phyloP scores from a whole-genome alignment of 441 rosid genomes.

The Pelargonium myrrhifolium region DNA sequence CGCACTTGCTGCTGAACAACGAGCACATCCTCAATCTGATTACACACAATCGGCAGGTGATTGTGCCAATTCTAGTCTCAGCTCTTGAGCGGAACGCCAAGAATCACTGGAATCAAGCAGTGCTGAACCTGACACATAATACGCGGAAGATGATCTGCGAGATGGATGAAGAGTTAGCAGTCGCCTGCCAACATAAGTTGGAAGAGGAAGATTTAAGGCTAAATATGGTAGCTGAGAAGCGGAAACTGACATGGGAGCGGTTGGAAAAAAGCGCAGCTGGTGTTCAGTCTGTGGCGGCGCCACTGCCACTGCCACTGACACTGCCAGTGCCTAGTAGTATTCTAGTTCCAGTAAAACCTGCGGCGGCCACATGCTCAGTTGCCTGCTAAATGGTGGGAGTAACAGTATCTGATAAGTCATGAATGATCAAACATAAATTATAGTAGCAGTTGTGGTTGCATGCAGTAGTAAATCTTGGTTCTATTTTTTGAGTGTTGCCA shows the following conservation, averaged over 20 bases:
- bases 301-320: too few relatives aligned
- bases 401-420: conserved; percentile 8
- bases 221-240: conserved; percentile 42
- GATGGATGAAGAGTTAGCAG: conserved; percentile 59
- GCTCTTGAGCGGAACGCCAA: conserved; percentile 51
- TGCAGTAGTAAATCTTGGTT: conserved; percentile 13
- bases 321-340: conserved; percentile 20
- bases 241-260: conserved; percentile 53
- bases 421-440: background rate
- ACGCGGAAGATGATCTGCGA: conserved; percentile 45
- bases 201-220: conserved; percentile 45
- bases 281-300: conserved; percentile 24
- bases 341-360: conserved; percentile 29
- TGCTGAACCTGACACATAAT: conserved; percentile 56
- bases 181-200: conserved; percentile 42
- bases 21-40: conserved; percentile 50
- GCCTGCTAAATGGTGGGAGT: conserved; percentile 34
- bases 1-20: conserved; percentile 65
- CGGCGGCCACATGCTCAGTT: conserved; percentile 31
- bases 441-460: conserved; percentile 19
- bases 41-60: conserved; percentile 41
- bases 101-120: conserved; percentile 71
- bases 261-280: conserved; percentile 43
- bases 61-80: conserved; percentile 47
- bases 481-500: conserved; percentile 12